Base-by-base conservation (phyloP, 2,329 filamentous ascomycete species). In the Cercospora sesami region DNA sequence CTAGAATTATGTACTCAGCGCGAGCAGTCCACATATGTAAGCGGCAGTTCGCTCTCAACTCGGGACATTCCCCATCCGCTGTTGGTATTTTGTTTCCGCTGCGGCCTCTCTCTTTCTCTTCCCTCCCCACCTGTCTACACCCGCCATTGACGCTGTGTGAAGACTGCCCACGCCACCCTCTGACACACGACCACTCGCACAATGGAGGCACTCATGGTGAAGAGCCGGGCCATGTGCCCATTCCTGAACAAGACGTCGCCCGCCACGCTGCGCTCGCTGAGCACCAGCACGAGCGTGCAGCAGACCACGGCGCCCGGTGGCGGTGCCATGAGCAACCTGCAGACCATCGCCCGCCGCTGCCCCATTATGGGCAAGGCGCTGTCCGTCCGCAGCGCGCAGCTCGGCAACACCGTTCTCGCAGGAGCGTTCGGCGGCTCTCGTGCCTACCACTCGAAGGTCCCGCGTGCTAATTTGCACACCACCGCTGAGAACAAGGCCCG, bases 301-400 rank as follows among this genome's bases (percentile, higher is more conserved):
- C 85, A 86, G 66, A 91, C 86, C 70, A 42, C 36, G 36, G 91
- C 73, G 23, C 73, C 74, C 26, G 91, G 93, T 76, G 94, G 94
- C 73, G 93, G 94, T 77, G 93, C 92, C 81, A 97, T 98, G 89
- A 97, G 93, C 78, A 98, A 97, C 83, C 87, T 99, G 76, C 95
- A 98, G 85, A 89, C 95, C 74, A 89, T 96, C 78, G 95, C 93
- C 76, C 90, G 93, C 78, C 93, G 94, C 80, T 99, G 95, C 87
- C 95, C 95, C 68, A 91, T 99, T 81, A 99, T 99, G 95, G 94
- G 94, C 81, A 96, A 97, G 86, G 95, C 95, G 51, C 88, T 99
- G 80, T 70, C 70, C 14, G 90, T 97, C 45, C 94, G 97, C 85
- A 83, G 82, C 68, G 81, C 83, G 67, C 84, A 84, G 76, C 79